Evolutionary conservation across 2,329 filamentous ascomycete species (phyloP).

Genomic region (Aspergillus bombycis): DNA sequence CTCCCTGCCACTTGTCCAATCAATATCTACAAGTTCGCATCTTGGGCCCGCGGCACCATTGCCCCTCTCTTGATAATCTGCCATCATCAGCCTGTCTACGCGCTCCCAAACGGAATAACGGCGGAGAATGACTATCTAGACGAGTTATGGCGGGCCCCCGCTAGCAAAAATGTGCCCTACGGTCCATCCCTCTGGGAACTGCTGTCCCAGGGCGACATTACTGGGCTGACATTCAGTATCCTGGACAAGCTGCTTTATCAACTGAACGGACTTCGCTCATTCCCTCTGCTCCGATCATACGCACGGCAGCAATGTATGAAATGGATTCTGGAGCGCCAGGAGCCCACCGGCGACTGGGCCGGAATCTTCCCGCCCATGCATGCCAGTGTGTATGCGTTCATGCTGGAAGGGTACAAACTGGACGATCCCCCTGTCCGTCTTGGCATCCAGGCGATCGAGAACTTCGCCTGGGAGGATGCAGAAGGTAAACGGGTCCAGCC

Average conservation of each 20-base stretch:
- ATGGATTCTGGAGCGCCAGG: constrained; percentile 39
- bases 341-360: constrained; percentile 33
- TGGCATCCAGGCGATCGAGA: constrained; percentile 32
- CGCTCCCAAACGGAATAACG: constrained; percentile 27
- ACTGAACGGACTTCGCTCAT: constrained; percentile 19
- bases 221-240: constrained; percentile 9
- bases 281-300: constrained; percentile 15
- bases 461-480: constrained; percentile 28
- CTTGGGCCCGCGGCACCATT: constrained; percentile 19
- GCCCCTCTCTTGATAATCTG: constrained; percentile 22
- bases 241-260: constrained; percentile 24
- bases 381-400: constrained; percentile 28
- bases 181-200: constrained; percentile 1
- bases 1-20: constrained; percentile 30
- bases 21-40: constrained; percentile 36
- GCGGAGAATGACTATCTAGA: constrained; percentile 32
- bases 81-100: constrained; percentile 35
- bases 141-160: constrained; percentile 35
- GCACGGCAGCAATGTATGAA: constrained; percentile 27
- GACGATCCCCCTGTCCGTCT: constrained; percentile 22
- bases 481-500: constrained; percentile 33
- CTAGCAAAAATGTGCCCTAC: constrained; percentile 34
- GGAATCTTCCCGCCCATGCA: constrained; percentile 36
- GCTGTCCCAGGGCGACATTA: constrained; percentile 5
- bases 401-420: constrained; percentile 32